Percentiles rank a stretch among this genome's conserved stretches.
phyloP scores from a whole-genome alignment of 495 filamentous ascomycete species.

The Aspergillus sclerotioniger region DNA sequence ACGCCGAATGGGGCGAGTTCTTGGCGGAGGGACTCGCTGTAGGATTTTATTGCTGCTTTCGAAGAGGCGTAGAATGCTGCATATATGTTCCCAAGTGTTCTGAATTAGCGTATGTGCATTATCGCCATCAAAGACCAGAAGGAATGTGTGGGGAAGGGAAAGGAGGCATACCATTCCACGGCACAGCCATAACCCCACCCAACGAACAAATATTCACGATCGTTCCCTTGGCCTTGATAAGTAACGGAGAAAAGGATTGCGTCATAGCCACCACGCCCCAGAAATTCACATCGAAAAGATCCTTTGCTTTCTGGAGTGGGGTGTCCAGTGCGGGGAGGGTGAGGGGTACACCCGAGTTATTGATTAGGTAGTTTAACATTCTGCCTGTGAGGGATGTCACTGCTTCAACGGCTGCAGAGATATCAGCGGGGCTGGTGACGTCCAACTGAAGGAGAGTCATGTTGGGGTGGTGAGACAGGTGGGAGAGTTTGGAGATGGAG shows the following conservation, averaged over 20 bases:
- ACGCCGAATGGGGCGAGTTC: conserved; percentile 55
- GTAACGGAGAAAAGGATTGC: conserved; percentile 51
- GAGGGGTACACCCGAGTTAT: conserved; percentile 60
- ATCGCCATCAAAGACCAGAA: conserved; percentile 47
- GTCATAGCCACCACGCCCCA: conserved; percentile 56
- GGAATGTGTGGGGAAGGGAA: conserved; percentile 13
- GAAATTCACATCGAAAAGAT: conserved; percentile 62
- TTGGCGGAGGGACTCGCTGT: conserved; percentile 51
- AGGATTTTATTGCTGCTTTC: conserved; percentile 51
- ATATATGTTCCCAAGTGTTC: not conserved
- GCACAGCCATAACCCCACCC: conserved; percentile 26
- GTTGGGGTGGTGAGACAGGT: conserved; percentile 17
- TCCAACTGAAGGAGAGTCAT: conserved; percentile 22
- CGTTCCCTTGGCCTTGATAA: conserved; percentile 51
- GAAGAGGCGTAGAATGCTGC: conserved; percentile 45
- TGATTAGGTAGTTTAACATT: conserved; percentile 62
- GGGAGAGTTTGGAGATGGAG: conserved; percentile 27
- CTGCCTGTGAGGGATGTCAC: conserved; percentile 56
- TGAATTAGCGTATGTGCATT: conserved; percentile 11
- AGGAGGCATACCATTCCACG: conserved; percentile 10
- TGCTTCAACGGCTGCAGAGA: conserved; percentile 35
- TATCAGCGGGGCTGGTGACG: conserved; percentile 15
- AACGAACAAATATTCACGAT: conserved; percentile 55
- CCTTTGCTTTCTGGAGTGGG: conserved; percentile 46
- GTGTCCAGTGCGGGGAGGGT: conserved; percentile 55